Conservation (phyloP, 164 flowering plant species). For the Cinnamomum micranthum region DNA sequence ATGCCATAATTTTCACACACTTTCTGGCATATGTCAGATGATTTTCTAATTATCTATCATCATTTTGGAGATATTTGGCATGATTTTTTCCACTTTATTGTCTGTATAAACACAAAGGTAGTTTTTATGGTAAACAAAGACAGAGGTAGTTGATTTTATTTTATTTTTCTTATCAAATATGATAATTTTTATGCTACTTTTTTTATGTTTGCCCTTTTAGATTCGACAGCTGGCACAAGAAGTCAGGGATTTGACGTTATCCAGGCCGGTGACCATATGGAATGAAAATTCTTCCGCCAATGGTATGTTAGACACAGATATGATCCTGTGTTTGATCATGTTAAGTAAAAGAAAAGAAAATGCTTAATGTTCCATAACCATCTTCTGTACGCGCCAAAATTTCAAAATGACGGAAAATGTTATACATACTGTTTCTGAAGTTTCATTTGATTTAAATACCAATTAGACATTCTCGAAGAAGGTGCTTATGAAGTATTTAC, state of each 20-base stretch:
- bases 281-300: constrained; percentile 54
- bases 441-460: not conserved
- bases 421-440: too few relatives aligned
- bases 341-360: too few relatives aligned
- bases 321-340: too few relatives aligned
- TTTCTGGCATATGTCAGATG: not conserved
- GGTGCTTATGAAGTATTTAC: constrained; percentile 3
- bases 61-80: not conserved
- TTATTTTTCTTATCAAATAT: not conserved
- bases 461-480: not conserved
- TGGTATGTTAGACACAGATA: constrained; percentile 29
- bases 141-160: not conserved
- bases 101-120: not conserved
- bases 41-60: not conserved
- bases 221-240: constrained; percentile 75
- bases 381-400: too few relatives aligned
- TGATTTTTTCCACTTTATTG: not conserved
- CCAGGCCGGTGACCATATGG: constrained; percentile 60
- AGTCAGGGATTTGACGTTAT: constrained; percentile 62
- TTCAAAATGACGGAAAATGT: too few relatives aligned
- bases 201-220: constrained; percentile 28
- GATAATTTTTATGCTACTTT: not conserved
- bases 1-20: not conserved
- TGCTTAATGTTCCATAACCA: too few relatives aligned
- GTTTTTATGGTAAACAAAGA: too few relatives aligned